Evolutionary conservation across 2,329 filamentous ascomycete genomes (phyloP), one percentile per base, ranked within the genome.

Genomic region (Fusarium keratoplasticum): DNA sequence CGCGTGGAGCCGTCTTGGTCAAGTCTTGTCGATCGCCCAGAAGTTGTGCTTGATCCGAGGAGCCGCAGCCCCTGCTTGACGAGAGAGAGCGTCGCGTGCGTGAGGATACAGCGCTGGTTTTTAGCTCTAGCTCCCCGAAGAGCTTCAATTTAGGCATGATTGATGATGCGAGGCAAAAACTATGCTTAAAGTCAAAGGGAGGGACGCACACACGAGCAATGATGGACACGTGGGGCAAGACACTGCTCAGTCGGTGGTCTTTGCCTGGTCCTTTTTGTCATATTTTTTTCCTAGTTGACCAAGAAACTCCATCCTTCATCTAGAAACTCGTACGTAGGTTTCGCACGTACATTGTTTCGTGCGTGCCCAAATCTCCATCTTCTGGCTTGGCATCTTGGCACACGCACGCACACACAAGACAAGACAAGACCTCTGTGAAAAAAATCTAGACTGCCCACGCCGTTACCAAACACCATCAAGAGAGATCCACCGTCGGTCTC

Each of bases 401-500:
- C 18, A 38, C 55, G 18, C 27, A 31, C 47, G 29, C 36, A 22
- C 40, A 42, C 20, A 22, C 40, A 38, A 38, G 8, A 38, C 29
- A 31, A 31, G 8, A 16, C 33, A 35, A 44, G 42, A 31, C 47
- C 4, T 16, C 20, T 10, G 42, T 8, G 6, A 14, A 44, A 50
- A 54, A 54, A 54, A 54, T 54, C 47, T 54, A 31, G 47, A 54
- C 47, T n/a, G 16, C 44, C 35, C 31, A 35, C 22, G 33, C 47
- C 50, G 54, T 57, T 44, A 35, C 47, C 50, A 64, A 60, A 64
- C 38, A 20, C 3, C 33, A 25, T 16, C 60, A 27, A 47, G 42
- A 47, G 9, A 47, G 42, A 47, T 64, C 71, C 71, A 74, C 71
- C 60, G 58, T 66, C 71, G 71, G 71, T 74, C 61, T 33, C 71